A percentile compares a stretch with the other conserved stretches of the same genome.
Conservation (phyloP, 257 asterid species). For the Solanum medicagineum region DNA sequence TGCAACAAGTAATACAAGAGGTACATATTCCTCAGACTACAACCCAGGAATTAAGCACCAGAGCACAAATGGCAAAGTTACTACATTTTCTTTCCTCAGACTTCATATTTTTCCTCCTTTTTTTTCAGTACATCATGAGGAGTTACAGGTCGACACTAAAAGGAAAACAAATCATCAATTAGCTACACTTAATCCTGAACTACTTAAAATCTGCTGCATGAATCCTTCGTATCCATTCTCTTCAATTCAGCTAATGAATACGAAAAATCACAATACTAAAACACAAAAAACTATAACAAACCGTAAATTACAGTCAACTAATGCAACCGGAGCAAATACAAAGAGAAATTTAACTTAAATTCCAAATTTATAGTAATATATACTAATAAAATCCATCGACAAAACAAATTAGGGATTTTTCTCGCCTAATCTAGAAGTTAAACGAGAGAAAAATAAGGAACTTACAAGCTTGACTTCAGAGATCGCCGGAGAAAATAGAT, state of each 20-base stretch:
- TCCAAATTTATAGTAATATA: neutral
- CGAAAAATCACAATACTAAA: neutral
- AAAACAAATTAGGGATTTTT: neutral
- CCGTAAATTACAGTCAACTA: neutral
- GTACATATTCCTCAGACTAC: neutral
- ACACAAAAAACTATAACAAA: neutral
- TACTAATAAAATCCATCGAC: neutral
- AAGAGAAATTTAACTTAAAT: neutral
- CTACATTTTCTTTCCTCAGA: neutral
- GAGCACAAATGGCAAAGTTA: neutral
- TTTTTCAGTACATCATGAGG: neutral
- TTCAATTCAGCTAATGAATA: neutral
- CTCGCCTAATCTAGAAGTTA: neutral
- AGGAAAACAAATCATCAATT: too few relatives aligned
- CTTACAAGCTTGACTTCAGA: neutral
- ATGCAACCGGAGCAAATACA: neutral
- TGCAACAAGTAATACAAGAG: too few relatives aligned
- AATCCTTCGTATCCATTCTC: neutral
- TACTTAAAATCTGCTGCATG: neutral
- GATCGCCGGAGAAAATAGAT: neutral
- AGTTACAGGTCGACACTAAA: too few relatives aligned
- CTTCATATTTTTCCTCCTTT: neutral
- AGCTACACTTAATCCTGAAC: neutral
- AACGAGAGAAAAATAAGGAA: neutral
- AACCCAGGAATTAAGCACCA: neutral